phyloP scores from a whole-genome alignment of 164 flowering plant genomes.

The Cinnamomum micranthum region DNA sequence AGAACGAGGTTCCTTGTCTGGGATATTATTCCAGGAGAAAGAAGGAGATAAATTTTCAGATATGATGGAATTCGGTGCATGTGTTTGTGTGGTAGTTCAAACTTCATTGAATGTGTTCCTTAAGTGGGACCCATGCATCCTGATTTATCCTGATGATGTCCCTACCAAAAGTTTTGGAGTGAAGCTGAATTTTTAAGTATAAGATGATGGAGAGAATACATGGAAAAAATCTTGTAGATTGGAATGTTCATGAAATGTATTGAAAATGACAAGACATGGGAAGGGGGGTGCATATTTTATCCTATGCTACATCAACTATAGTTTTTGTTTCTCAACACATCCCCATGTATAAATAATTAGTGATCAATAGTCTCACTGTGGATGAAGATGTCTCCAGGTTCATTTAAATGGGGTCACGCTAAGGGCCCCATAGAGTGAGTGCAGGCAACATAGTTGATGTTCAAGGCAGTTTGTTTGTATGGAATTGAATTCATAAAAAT shows the following conservation, averaged over 20 bases:
- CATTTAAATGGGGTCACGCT: too few species aligned
- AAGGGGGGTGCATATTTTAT: not conserved
- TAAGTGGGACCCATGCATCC: not conserved
- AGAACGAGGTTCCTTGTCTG: too few species aligned
- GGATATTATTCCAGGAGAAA: not conserved
- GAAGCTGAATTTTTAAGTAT: not conserved
- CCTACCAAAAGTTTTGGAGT: slow-evolving; percentile 2
- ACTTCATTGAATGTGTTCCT: slow-evolving; percentile 7
- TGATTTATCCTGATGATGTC: not conserved
- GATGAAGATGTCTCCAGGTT: too few species aligned
- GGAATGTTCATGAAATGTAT: slow-evolving; percentile 1
- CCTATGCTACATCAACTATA: not conserved
- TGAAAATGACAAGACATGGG: not conserved
- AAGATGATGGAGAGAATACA: not conserved
- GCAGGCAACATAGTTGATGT: too few species aligned
- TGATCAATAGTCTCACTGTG: too few species aligned
- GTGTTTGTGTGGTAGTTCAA: slow-evolving; percentile 1
- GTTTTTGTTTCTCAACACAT: not conserved
- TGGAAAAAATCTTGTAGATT: not conserved
- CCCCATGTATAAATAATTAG: too few species aligned
- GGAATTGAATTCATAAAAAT: too few species aligned
- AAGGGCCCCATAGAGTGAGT: too few species aligned
- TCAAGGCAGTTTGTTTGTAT: too few species aligned
- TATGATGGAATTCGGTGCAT: slow-evolving; percentile 6
- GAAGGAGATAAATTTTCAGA: not conserved